Base-by-base conservation (phyloP, 495 filamentous ascomycete species). In the Hypoxylon lienhwacheense region DNA sequence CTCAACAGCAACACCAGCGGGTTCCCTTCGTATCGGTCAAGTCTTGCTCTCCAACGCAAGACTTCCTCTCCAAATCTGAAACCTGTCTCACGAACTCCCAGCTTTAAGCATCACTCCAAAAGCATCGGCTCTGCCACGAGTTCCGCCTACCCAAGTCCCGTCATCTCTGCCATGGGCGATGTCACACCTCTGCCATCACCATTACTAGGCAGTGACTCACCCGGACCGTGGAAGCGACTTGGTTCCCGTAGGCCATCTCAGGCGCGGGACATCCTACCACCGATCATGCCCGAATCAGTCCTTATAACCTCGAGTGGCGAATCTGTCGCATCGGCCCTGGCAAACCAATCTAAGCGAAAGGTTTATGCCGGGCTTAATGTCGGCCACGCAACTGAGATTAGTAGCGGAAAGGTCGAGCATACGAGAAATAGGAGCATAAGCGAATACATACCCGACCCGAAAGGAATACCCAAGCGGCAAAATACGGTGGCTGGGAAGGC, bases 161-260 rank as follows among this genome's bases (percentile, higher is more conserved):
- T 85, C 50, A 78, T 95, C 29, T 83, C 84, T 49, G 88, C 91
- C 14, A 85, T 96, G 82, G 81, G 82, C 29, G 90, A 96, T 63
- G 85, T 98, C 49, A 98, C 93, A 3, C 93, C 93, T 42, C 71
- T 98, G 16, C 93, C 93, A 7, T 97, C 93, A 4, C 93, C 93
- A 5, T 79, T 97, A 29, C 74, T 88, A 49, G 79, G 79, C 5
- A 73, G 73, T 51, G 85, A 86, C 34, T 89, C 87, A 5, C 87
- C 91, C n/a, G 80, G 80, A 4, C 84, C 84, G 15, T 88, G 86
- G 85, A 82, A 74, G 61, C 74, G 72, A 61, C 67, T 81, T 14
- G 55, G 66, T 24, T 67, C 72, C 26, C 65, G 78, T 61, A 60
- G 66, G 41, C 36, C 66, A 56, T 65, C 77, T 44, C 70, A 65